Evolutionary conservation across 306 rosid species (phyloP), one percentile per base, ranked within the genome.

Genomic region (Vigna mungo): DNA sequence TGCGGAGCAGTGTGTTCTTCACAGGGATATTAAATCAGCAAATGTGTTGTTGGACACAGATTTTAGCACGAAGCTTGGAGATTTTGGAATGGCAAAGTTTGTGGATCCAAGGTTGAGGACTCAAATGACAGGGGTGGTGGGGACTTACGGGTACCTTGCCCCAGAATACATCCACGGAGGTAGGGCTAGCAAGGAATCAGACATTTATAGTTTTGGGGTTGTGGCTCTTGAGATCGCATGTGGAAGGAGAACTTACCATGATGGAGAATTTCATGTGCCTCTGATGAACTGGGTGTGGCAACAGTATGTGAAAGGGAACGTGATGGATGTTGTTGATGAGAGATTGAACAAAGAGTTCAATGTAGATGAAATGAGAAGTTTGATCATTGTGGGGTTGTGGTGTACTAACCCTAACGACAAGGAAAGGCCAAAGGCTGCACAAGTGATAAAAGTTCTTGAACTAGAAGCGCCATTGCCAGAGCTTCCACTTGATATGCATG

Each of bases 41-140:
- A 84, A 88, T 54, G 65, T 88, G 7, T n/a, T 88, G 13, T 58
- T 88, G 48, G 87, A 88, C 68, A 54, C 52, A 0, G 78, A 86
- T 73, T 88, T 86, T 52, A 82, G 54, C 77, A 68, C 83, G 0
- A 88, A 88, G 77, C 84, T 88, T 9, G 83, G 87, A 0, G 88
- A 88, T 32, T 88, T 85, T 66, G 91, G 91, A 25, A 53, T 85
- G 27, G 91, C 91, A 3, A 80, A 84, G 43, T 67, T 86, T 11
- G 77, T 86, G 13, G 86, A 87, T 20, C 84, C 83, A 0, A 64
- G 65, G 37, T 43, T 72, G 25, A 69, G 78, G 74, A 76, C 86
- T 62, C 84, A 71, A 2, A 79, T n/a, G 14, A 75, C 81, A 11
- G 78, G 85, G 27, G 69, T 84, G 6, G 86, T 76, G 0, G 88